These are phyloP conservation scores for Pyrrhoderma lamaoense DNA, from an alignment of 1,284 basidiomycete species.

Conservation along the genomic window DNA sequence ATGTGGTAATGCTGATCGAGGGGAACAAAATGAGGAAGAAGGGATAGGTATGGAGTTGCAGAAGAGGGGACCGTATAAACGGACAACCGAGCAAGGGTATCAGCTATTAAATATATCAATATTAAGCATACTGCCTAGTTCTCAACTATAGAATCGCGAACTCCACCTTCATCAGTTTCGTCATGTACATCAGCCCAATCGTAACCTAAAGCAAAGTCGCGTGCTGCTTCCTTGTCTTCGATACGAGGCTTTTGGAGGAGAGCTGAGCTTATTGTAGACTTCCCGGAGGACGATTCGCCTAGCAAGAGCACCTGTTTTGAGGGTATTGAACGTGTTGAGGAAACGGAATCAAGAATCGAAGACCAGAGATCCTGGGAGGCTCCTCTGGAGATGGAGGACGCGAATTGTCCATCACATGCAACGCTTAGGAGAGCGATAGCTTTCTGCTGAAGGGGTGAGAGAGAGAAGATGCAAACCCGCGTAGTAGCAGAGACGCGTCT, in stretches of 20 bases:
- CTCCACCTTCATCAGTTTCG: slow-evolving; percentile 79
- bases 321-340: slow-evolving; percentile 75
- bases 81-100: slow-evolving; percentile 79
- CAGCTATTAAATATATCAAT: slow-evolving; percentile 32
- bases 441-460: no score
- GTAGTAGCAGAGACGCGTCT: slow-evolving; percentile 10
- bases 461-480: no score
- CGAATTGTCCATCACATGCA: slow-evolving; percentile 37
- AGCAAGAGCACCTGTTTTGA: slow-evolving; percentile 81
- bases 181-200: slow-evolving; percentile 81
- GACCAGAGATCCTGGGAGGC: slow-evolving; percentile 84
- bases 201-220: slow-evolving; percentile 80
- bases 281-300: slow-evolving; percentile 70
- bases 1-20: slow-evolving; percentile 61
- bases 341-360: slow-evolving; percentile 84
- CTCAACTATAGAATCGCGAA: not conserved
- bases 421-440: not conserved
- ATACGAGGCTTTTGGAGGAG: slow-evolving; percentile 61
- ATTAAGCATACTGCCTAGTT: slow-evolving; percentile 4
- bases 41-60: slow-evolving; percentile 58
- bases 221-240: slow-evolving; percentile 48
- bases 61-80: slow-evolving; percentile 86
- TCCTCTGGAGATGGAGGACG: slow-evolving; percentile 58
- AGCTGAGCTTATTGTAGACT: slow-evolving; percentile 63
- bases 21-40: slow-evolving; percentile 85